Percentiles rank a stretch among this genome's conserved stretches.
These are phyloP conservation scores for Ramaria sp. DNA, from an alignment of 768 basidiomycete genomes.

Conservation along the genomic window DNA sequence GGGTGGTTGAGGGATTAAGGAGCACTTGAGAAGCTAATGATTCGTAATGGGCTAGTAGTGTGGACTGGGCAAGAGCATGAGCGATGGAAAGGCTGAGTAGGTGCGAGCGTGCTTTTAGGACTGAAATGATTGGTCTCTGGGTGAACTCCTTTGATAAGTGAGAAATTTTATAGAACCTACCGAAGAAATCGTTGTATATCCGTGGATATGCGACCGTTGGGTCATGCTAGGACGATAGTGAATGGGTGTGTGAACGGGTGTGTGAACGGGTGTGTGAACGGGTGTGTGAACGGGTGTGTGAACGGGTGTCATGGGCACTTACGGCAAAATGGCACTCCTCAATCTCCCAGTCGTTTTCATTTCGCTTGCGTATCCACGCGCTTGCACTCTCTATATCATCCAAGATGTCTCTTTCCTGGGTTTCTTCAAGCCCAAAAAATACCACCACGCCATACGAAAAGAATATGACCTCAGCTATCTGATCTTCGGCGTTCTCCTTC, in stretches of 20 bases:
- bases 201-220: conserved; percentile 74
- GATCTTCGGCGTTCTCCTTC: conserved; percentile 26
- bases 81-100: conserved; percentile 88
- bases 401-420: conserved; percentile 70
- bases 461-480: conserved; percentile 66
- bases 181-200: conserved; percentile 95
- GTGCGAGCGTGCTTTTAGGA: conserved; percentile 85
- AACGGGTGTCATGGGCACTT: conserved; percentile 19
- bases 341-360: conserved; percentile 75
- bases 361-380: conserved; percentile 48
- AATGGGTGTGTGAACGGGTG: conserved; percentile 3
- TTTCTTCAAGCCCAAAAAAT: conserved; percentile 79
- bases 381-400: conserved; percentile 75
- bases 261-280: conserved; percentile 1
- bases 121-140: conserved; percentile 26
- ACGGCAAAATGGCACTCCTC: conserved; percentile 90
- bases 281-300: conserved; percentile 1
- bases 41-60: conserved; percentile 83
- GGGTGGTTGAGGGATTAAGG: conserved; percentile 62
- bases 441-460: conserved; percentile 87
- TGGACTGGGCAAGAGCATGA: conserved; percentile 91
- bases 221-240: conserved; percentile 52
- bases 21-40: conserved; percentile 65
- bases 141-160: neutral
- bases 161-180: conserved; percentile 33